Base-by-base conservation (phyloP, 768 basidiomycete genomes). In the Rhizopogon vesiculosus region DNA sequence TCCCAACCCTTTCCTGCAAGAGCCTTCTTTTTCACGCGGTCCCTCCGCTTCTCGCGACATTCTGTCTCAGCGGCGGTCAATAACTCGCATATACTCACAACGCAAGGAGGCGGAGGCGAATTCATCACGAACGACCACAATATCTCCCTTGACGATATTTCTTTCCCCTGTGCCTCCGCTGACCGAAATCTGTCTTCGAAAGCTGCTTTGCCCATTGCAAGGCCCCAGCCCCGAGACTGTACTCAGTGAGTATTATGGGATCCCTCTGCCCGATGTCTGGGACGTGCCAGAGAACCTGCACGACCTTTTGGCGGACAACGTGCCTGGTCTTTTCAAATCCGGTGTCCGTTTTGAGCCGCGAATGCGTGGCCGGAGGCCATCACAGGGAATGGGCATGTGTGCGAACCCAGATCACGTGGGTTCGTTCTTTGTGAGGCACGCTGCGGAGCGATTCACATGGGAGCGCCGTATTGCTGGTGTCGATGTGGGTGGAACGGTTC, bases 391-490 rank as follows among this genome's bases (percentile, higher is more conserved):
- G 42, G 82, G 84, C 56, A 72, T 74, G 6, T 85, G 83, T 57
- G 77, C 82, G 22, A 67, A 49, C 52, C 83, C 76, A 48, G 59
- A 57, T 16, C 68, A 64, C 16, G 42, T 33, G 18, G 63, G 61
- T 0, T 59, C 65, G 0, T 65, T 83, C 12, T 89, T 87, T 54
- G 75, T 86, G 6, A 69, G 61, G 22, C 83, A 79, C 45, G 78
- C 77, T 3, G 86, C 87, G 62, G 81, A 86, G 67, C 72, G 85
- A 54, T 80, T 75, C 56, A 81, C 84, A 3, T 91, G 89, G 89
- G 85, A 85, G 62, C 70, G 64, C 7, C 69, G 56, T 12, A 69
- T 87, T 28, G 83, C 80, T 0, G 80, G 81, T 6, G 72, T 76
- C 22, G 65, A 71, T n/a, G 71, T 86, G 0, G 81, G 82, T 18